A percentile compares a stretch with the other conserved stretches of the same genome.
These are phyloP conservation scores for Cochlearia excelsa DNA, from an alignment of 345 rosid species.

Conservation along the genomic window DNA sequence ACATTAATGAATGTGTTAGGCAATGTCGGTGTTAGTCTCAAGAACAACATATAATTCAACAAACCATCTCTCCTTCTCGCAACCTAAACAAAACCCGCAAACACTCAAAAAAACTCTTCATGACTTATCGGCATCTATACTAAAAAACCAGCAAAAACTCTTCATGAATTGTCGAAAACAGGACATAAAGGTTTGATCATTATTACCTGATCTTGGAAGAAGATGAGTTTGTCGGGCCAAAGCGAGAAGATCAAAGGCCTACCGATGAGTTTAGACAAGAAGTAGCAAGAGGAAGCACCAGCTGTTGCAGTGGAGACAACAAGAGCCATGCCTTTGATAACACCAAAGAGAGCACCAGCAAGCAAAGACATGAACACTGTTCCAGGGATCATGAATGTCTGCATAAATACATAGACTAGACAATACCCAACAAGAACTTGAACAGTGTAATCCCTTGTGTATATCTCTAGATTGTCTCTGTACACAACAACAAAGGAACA, in stretches of 20 bases:
- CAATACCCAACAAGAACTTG: slow-evolving; percentile 86
- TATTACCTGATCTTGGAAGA: slow-evolving; percentile 87
- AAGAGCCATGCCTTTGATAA: slow-evolving; percentile 74
- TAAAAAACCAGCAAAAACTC: too few relatives aligned
- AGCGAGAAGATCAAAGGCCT: slow-evolving; percentile 72
- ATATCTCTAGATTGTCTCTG: slow-evolving; percentile 82
- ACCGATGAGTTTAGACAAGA: slow-evolving; percentile 80
- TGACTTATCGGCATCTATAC: background rate
- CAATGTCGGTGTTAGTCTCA: slow-evolving; percentile 84
- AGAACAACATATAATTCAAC: slow-evolving; percentile 84
- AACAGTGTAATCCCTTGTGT: slow-evolving; percentile 80
- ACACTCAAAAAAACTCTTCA: background rate
- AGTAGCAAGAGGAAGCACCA: slow-evolving; percentile 93
- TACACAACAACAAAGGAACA: slow-evolving; percentile 16
- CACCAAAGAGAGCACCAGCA: slow-evolving; percentile 93
- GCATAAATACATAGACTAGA: slow-evolving; percentile 80
- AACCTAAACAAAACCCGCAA: slow-evolving; percentile 42
- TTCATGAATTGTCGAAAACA: background rate
- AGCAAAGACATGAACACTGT: slow-evolving; percentile 92
- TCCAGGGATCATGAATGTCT: slow-evolving; percentile 95
- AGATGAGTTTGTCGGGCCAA: slow-evolving; percentile 87
- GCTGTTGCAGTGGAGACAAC: slow-evolving; percentile 87
- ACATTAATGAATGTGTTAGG: slow-evolving; percentile 91
- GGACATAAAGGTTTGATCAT: background rate
- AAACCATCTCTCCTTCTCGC: slow-evolving; percentile 65